Percentiles rank a stretch among this genome's conserved stretches.
Conservation (phyloP, 108 stramenopile species). For the Licmophora abbreviata region DNA sequence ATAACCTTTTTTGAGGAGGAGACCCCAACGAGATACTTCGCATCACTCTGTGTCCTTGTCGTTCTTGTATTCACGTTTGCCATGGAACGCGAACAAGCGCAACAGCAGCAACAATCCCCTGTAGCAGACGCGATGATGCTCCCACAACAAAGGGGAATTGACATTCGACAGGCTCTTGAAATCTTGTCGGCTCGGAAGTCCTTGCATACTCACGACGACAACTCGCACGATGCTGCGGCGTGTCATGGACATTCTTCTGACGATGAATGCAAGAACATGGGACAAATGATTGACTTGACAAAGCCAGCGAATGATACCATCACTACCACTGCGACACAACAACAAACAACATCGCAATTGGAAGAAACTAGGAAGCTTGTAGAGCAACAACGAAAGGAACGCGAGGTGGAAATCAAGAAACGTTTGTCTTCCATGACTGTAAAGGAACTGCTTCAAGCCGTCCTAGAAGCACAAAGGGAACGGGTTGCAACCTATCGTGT, state of each 20-base stretch:
- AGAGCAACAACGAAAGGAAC: constrained; percentile 27
- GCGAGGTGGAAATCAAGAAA: constrained; percentile 21
- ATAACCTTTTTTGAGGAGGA: no score
- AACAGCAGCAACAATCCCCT: no score
- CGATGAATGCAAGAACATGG: constrained; percentile 44
- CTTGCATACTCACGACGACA: not conserved
- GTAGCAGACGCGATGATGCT: no score
- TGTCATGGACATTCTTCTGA: constrained; percentile 12
- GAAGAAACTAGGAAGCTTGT: constrained; percentile 12
- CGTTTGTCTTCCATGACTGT: constrained; percentile 34
- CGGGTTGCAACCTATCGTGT: constrained; percentile 55
- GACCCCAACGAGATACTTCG: no score
- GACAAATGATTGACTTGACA: constrained; percentile 62
- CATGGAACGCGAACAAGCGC: no score
- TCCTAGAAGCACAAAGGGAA: constrained; percentile 57
- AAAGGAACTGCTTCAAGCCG: constrained; percentile 33
- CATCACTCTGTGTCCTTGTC: no score
- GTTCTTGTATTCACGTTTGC: no score
- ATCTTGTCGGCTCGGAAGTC: constrained; percentile 56
- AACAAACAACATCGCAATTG: not conserved
- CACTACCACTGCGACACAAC: constrained; percentile 4
- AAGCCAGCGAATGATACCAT: constrained; percentile 13
- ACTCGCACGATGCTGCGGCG: not conserved
- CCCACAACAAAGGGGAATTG: no score
- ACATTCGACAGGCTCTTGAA: constrained; percentile 57